Conservation (phyloP, 2,329 filamentous ascomycete species). For the Sporothrix globosa region DNA sequence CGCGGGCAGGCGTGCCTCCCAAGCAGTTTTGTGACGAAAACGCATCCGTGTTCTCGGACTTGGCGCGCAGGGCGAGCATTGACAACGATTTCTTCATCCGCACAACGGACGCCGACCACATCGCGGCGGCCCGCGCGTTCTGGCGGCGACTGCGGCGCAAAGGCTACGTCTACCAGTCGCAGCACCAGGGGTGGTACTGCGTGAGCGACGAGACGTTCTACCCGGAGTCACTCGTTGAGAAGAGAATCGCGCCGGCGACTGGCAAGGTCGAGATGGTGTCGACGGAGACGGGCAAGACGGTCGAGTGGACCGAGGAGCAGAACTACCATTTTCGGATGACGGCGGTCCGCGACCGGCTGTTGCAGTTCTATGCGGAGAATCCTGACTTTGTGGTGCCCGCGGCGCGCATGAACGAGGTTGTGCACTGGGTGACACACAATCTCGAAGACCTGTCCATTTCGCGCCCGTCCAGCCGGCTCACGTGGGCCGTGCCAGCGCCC, state of each 20-base stretch:
- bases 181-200: slow-evolving; percentile 94
- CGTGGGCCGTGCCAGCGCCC: slow-evolving; percentile 89
- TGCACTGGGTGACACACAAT: slow-evolving; percentile 73
- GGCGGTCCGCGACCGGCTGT: slow-evolving; percentile 74
- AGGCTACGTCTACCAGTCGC: slow-evolving; percentile 79
- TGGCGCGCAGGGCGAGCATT: slow-evolving; percentile 71
- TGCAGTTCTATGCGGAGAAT: slow-evolving; percentile 78
- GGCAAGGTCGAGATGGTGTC: slow-evolving; percentile 83
- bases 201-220: slow-evolving; percentile 98
- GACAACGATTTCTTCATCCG: slow-evolving; percentile 86
- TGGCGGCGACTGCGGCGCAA: slow-evolving; percentile 79
- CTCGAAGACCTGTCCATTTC: slow-evolving; percentile 85
- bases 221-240: slow-evolving; percentile 72
- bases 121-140: slow-evolving; percentile 82
- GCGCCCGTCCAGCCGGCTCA: slow-evolving; percentile 73
- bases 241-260: slow-evolving; percentile 74
- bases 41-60: slow-evolving; percentile 73
- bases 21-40: slow-evolving; percentile 89
- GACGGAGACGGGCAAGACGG: slow-evolving; percentile 84
- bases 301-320: slow-evolving; percentile 90
- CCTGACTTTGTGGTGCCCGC: slow-evolving; percentile 75
- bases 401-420: slow-evolving; percentile 75
- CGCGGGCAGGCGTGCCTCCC: slow-evolving; percentile 68
- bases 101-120: slow-evolving; percentile 83
- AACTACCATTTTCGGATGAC: slow-evolving; percentile 96